These are phyloP conservation scores for Nannizziopsis barbatae DNA, from an alignment of 2,329 filamentous ascomycete genomes.

Conservation along the genomic window DNA sequence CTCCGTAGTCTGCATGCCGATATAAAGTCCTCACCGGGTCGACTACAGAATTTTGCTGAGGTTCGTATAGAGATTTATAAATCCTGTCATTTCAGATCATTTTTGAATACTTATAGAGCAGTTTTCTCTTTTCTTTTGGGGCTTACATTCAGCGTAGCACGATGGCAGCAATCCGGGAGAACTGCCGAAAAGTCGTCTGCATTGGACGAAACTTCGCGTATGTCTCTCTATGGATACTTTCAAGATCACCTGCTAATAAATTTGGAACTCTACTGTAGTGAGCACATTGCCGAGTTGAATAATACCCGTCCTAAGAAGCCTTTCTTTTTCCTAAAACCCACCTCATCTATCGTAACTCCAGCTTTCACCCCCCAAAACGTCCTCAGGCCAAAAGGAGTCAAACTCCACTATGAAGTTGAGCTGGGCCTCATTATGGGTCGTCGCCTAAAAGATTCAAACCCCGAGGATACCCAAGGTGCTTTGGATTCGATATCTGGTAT, in stretches of 20 bases:
- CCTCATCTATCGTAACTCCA: slow-evolving; percentile 72
- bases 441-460: slow-evolving; percentile 61
- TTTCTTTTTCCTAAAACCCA: slow-evolving; percentile 97
- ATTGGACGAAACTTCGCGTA: slow-evolving; percentile 95
- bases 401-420: slow-evolving; percentile 91
- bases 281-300: slow-evolving; percentile 87
- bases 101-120: too few species aligned
- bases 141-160: neutral
- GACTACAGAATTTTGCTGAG: too few species aligned
- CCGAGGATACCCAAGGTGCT: slow-evolving; percentile 62
- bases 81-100: too few species aligned
- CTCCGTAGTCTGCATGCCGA: too few species aligned
- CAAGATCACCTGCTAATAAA: neutral
- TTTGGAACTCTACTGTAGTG: slow-evolving; percentile 45
- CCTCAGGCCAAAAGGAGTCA: slow-evolving; percentile 68
- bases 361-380: slow-evolving; percentile 56
- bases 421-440: slow-evolving; percentile 82
- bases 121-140: too few species aligned
- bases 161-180: slow-evolving; percentile 39
- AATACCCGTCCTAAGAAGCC: slow-evolving; percentile 82
- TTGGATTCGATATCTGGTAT: slow-evolving; percentile 69
- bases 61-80: too few species aligned
- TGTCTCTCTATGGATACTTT: slow-evolving; percentile 24
- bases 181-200: slow-evolving; percentile 68
- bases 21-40: too few species aligned